phyloP scores from a whole-genome alignment of 1,284 basidiomycete genomes.

The Marasmius tenuissimus region DNA sequence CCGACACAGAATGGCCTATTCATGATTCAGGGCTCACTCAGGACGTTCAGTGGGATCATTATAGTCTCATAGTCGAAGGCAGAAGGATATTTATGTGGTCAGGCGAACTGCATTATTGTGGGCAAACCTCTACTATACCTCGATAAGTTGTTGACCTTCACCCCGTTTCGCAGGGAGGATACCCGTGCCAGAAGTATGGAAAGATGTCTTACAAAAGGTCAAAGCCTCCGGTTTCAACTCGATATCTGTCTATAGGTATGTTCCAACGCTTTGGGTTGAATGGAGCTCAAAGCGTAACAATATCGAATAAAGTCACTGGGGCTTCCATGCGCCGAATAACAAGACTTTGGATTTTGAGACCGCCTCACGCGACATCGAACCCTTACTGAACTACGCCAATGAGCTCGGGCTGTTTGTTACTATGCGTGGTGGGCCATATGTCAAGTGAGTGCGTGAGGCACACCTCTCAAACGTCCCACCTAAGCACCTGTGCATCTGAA shows the following conservation, averaged over 20 bases:
- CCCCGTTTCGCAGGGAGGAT: constrained; percentile 10
- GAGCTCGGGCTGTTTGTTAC: constrained; percentile 30
- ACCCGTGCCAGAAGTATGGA: constrained; percentile 15
- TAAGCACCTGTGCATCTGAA: constrained; percentile 40
- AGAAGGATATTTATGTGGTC: constrained; percentile 11
- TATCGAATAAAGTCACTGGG: constrained; percentile 37
- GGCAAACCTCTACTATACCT: neutral
- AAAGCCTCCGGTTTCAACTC: constrained; percentile 16
- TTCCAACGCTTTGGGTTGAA: neutral
- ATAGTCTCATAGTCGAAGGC: constrained; percentile 8
- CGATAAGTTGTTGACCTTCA: neutral
- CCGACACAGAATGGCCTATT: constrained; percentile 8
- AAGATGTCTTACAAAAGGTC: constrained; percentile 15
- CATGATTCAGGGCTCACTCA: constrained; percentile 11
- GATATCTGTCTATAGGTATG: constrained; percentile 13
- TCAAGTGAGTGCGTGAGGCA: constrained; percentile 8
- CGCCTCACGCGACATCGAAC: constrained; percentile 7
- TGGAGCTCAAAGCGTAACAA: neutral
- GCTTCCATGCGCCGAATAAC: constrained; percentile 11
- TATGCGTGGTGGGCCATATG: constrained; percentile 10
- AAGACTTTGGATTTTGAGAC: constrained; percentile 9
- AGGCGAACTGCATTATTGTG: constrained; percentile 14
- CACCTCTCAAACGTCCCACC: neutral
- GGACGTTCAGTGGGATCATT: constrained; percentile 14
- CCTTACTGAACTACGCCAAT: constrained; percentile 7